A percentile compares a stretch with the other conserved stretches of the same genome.
Evolutionary conservation across 164 flowering plant genomes (phyloP).

Genomic region (Houttuynia cordata): DNA sequence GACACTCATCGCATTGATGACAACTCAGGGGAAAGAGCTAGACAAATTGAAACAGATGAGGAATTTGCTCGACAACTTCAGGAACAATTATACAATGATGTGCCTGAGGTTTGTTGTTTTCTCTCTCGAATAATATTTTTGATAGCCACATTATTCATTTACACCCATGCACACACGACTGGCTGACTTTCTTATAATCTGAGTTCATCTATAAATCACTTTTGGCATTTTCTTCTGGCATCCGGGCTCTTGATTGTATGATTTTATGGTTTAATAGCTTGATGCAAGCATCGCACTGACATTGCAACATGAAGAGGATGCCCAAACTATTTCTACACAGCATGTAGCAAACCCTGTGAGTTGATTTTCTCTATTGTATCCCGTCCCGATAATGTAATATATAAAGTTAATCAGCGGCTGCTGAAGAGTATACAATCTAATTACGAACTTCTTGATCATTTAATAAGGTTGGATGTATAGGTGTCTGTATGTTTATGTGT

Average conservation of each 20-base stretch:
- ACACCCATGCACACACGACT: neutral
- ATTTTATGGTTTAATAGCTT: slow-evolving; percentile 23
- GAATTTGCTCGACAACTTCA: slow-evolving; percentile 82
- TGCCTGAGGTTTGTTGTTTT: slow-evolving; percentile 16
- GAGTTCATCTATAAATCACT: too few species aligned
- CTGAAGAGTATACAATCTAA: too few species aligned
- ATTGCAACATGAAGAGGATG: slow-evolving; percentile 46
- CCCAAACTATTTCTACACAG: slow-evolving; percentile 15
- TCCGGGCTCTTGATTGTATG: neutral
- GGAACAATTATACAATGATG: slow-evolving; percentile 70
- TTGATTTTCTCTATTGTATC: neutral
- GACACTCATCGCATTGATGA: slow-evolving; percentile 12
- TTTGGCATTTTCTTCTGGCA: neutral
- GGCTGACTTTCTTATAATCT: neutral
- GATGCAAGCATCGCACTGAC: slow-evolving; percentile 53
- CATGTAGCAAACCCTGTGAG: slow-evolving; percentile 30
- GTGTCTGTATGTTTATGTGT: too few species aligned
- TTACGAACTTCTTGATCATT: too few species aligned
- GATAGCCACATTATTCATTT: neutral
- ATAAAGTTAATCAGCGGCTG: too few species aligned
- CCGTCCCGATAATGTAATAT: too few species aligned
- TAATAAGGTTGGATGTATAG: too few species aligned
- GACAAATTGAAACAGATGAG: slow-evolving; percentile 89
- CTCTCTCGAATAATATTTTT: neutral
- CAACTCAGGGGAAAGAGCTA: slow-evolving; percentile 34